phyloP scores from a whole-genome alignment of 257 asterid genomes.

The Verbascum thapsus region DNA sequence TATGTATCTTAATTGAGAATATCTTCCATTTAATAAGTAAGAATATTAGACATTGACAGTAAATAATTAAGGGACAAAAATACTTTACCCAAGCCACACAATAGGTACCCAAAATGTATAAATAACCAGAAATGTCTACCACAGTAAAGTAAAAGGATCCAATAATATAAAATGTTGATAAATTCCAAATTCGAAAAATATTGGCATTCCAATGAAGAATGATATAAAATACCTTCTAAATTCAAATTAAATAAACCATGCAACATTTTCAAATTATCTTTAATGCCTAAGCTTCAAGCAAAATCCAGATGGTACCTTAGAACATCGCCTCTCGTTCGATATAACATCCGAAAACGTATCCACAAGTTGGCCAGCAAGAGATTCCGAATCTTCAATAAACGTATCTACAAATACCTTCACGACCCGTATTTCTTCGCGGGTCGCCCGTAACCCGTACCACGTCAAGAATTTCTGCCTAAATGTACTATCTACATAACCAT shows the following conservation, averaged over 20 bases:
- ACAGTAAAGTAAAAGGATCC: conserved; percentile 5
- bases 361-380: conserved; percentile 83
- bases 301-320: conserved; percentile 65
- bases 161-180: neutral
- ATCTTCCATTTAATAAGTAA: no score
- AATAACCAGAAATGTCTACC: conserved; percentile 23
- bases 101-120: no score
- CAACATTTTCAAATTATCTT: conserved; percentile 14
- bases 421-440: conserved; percentile 62
- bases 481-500: conserved; percentile 61
- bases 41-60: no score
- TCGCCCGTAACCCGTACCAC: conserved; percentile 92
- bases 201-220: conserved; percentile 32
- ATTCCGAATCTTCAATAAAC: conserved; percentile 70
- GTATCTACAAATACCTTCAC: conserved; percentile 75
- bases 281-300: conserved; percentile 92
- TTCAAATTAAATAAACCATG: no score
- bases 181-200: conserved; percentile 18
- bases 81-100: neutral
- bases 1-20: no score
- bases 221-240: neutral
- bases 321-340: conserved; percentile 54
- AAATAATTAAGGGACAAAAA: no score
- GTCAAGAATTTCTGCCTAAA: conserved; percentile 89
- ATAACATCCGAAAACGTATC: conserved; percentile 68